A percentile compares a stretch with the other conserved stretches of the same genome.
phyloP scores from a whole-genome alignment of 345 rosid species.

The Adansonia digitata region DNA sequence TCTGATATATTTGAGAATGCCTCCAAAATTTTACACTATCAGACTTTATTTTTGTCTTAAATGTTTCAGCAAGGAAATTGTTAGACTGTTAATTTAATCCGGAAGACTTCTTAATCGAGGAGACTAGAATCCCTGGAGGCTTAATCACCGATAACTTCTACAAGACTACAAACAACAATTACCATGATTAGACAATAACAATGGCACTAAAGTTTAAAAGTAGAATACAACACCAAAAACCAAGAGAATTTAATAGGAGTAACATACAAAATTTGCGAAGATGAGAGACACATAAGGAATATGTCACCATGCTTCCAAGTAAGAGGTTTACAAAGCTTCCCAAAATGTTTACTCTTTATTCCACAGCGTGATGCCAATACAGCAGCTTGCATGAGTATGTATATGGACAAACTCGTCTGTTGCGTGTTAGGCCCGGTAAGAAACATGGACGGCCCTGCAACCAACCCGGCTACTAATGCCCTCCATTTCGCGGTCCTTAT shows the following conservation, averaged over 20 bases:
- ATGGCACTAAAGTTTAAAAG: neutral
- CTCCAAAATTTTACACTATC: neutral
- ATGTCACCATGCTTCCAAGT: slow-evolving; percentile 97
- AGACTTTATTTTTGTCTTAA: neutral
- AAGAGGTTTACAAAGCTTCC: slow-evolving; percentile 74
- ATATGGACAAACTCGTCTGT: slow-evolving; percentile 82
- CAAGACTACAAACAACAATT: neutral
- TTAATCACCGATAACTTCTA: no score
- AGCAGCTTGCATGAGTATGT: slow-evolving; percentile 91
- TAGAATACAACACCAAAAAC: neutral
- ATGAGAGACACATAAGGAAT: slow-evolving; percentile 93
- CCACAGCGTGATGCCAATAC: slow-evolving; percentile 94
- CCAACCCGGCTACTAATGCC: slow-evolving; percentile 72
- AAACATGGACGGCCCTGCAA: slow-evolving; percentile 96
- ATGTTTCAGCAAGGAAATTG: neutral
- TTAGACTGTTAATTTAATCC: neutral
- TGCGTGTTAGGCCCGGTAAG: slow-evolving; percentile 75
- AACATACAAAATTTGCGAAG: slow-evolving; percentile 85
- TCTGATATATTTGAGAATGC: neutral
- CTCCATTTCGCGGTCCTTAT: slow-evolving; percentile 88
- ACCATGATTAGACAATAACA: neutral
- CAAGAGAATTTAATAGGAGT: neutral
- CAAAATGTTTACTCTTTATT: slow-evolving; percentile 80
- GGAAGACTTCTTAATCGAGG: neutral
- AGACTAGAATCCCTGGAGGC: neutral